Evolutionary conservation across 2,329 filamentous ascomycete genomes (phyloP), one percentile per base, ranked within the genome.

Genomic region (Nemania abortiva): DNA sequence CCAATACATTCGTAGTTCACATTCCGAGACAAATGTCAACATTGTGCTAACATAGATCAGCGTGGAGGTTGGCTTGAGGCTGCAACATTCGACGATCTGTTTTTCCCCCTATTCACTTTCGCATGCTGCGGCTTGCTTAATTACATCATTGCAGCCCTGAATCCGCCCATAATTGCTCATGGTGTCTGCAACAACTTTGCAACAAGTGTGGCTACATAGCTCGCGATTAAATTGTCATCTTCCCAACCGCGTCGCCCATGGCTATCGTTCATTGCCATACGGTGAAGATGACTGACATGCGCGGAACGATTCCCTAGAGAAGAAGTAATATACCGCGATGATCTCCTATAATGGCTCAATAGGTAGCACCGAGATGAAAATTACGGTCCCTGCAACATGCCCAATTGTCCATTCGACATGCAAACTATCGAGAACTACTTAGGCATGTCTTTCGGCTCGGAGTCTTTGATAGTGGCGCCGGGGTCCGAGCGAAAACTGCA

Each of bases 41-140:
- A 66, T 11, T 10, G 37, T 13, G 27, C 18, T 53, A 24, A 54
- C 50, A 56, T 60, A 39, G 63, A 69, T 63, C 59, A n/a, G 39
- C 49, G 29, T 10, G 45, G 31, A 20, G 9, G n/a, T 42, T 37
- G 13, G 22, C 53, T 15, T 0, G 18, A 31, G n/a, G 34, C 29
- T 55, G 39, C 31, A 10, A 20, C 10, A 27, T 27, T 24, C 13
- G 27, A 49, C 47, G 31, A 42, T 42, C 50, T 18, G 2, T 27
- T 27, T 22, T 37, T 29, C 18, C 37, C 34, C 22, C 29, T 45
- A 60, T 56, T 29, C 11, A 50, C 13, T 22, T 2, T 3, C 29
- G 31, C n/a, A 34, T 22, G 29, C 52, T 3, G 24, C 15, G 6
- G 13, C 29, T n/a, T 55, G 6, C n/a, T 52, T 52, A 4, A 29